These are phyloP conservation scores for Phytopythium helicoides DNA, from an alignment of 352 stramenopile genomes.

Conservation along the genomic window DNA sequence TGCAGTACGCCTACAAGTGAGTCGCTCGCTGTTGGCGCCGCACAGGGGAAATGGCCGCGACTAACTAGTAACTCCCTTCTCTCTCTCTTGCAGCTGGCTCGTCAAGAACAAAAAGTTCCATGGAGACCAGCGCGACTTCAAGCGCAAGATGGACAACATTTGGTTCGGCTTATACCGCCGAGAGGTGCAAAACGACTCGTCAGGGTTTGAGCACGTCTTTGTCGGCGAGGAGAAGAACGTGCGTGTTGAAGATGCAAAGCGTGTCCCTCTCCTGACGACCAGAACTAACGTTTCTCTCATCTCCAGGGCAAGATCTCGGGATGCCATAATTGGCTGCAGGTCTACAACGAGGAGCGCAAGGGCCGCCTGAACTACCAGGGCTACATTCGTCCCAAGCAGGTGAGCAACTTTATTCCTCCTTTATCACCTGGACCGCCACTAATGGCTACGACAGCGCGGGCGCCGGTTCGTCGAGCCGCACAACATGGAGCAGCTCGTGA, in stretches of 20 bases:
- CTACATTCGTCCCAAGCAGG: slow-evolving; percentile 89
- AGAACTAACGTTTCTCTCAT: not conserved
- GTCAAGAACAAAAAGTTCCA: slow-evolving; percentile 84
- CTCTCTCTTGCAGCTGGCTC: slow-evolving; percentile 44
- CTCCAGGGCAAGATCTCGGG: slow-evolving; percentile 82
- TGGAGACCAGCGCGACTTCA: slow-evolving; percentile 73
- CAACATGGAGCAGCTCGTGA: slow-evolving; percentile 92
- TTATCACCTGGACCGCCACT: not conserved
- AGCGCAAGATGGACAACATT: slow-evolving; percentile 92
- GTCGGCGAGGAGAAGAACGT: slow-evolving; percentile 94
- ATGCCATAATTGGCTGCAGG: slow-evolving; percentile 97
- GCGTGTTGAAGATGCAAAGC: slow-evolving; percentile 10
- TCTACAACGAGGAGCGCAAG: slow-evolving; percentile 94
- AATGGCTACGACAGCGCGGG: slow-evolving; percentile 30
- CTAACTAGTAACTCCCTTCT: not conserved
- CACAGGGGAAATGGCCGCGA: not conserved
- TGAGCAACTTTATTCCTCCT: not conserved
- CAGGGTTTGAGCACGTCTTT: slow-evolving; percentile 97
- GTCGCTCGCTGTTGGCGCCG: slow-evolving; percentile 2
- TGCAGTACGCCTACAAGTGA: slow-evolving; percentile 94
- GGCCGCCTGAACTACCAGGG: slow-evolving; percentile 93
- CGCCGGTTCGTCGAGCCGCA: slow-evolving; percentile 62
- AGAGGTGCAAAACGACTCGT: slow-evolving; percentile 86
- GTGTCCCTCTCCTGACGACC: not conserved
- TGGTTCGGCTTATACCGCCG: slow-evolving; percentile 96